These are phyloP conservation scores for Gillenia trifoliata DNA, from an alignment of 306 rosid genomes.

Conservation along the genomic window DNA sequence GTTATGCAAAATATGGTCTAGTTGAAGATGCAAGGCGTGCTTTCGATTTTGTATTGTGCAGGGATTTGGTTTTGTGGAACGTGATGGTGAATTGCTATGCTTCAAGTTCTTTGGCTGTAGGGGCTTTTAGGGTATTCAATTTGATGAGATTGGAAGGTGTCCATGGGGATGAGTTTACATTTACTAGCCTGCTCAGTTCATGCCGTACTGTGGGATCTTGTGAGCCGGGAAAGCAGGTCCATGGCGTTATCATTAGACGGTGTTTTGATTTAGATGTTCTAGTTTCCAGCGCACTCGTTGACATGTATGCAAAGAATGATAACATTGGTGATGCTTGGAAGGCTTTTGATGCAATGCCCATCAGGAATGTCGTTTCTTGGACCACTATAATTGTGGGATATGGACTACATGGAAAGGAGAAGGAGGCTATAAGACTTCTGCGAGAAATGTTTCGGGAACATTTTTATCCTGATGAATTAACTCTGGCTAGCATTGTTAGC, in stretches of 20 bases:
- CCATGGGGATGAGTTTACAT: conserved; percentile 62
- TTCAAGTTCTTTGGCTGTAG: conserved; percentile 35
- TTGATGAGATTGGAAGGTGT: conserved; percentile 42
- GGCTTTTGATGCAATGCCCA: conserved; percentile 37
- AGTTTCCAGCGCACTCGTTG: conserved; percentile 58
- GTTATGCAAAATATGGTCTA: conserved; percentile 53
- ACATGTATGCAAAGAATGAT: conserved; percentile 53
- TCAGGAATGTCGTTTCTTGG: conserved; percentile 64
- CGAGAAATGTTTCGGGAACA: conserved; percentile 47
- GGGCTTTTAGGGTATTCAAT: conserved; percentile 40
- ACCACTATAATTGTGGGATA: conserved; percentile 60
- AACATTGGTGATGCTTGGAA: conserved; percentile 36
- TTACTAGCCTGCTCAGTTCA: conserved; percentile 49
- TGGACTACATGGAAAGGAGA: conserved; percentile 47
- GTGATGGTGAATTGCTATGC: conserved; percentile 67
- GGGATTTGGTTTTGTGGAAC: conserved; percentile 75
- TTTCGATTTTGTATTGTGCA: conserved; percentile 31
- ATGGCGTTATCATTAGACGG: conserved; percentile 36
- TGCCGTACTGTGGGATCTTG: conserved; percentile 28
- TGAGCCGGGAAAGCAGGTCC: conserved; percentile 49
- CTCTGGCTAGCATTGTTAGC: conserved; percentile 60
- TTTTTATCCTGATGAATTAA: conserved; percentile 47
- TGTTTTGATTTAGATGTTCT: conserved; percentile 59
- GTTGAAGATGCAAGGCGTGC: conserved; percentile 49
- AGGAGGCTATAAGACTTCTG: conserved; percentile 53